phyloP scores from a whole-genome alignment of 2,329 filamentous ascomycete genomes.

The Sporothrix phasma region DNA sequence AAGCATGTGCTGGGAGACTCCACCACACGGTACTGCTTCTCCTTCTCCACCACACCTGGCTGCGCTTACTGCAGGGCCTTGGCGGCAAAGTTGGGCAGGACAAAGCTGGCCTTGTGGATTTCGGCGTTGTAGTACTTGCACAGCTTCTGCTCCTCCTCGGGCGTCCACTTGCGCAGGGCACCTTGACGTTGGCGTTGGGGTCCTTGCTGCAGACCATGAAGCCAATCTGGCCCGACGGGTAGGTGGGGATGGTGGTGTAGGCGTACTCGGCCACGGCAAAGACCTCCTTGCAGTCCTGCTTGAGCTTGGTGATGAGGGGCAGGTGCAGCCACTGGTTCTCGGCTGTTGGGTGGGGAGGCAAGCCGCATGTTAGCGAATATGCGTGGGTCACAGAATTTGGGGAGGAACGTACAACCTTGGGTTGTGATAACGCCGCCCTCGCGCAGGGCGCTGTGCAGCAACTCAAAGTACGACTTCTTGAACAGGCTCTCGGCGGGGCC shows the following conservation, averaged over 20 bases:
- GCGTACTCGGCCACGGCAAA: constrained; percentile 98
- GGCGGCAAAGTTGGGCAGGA: constrained; percentile 87
- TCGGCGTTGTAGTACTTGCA: constrained; percentile 97
- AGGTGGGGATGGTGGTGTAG: constrained; percentile 98
- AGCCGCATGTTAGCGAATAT: constrained; percentile 12
- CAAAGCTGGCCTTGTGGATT: constrained; percentile 89
- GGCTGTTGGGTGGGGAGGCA: constrained; percentile 43
- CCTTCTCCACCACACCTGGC: background rate
- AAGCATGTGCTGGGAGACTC: background rate
- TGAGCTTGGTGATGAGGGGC: constrained; percentile 83
- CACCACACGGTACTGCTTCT: background rate
- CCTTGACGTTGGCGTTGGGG: constrained; percentile 68
- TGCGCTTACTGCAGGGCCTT: constrained; percentile 53
- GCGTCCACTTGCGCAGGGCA: constrained; percentile 72
- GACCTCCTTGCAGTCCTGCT: constrained; percentile 92
- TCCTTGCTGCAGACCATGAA: constrained; percentile 99
- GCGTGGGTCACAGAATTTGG: constrained; percentile 15
- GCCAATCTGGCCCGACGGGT: constrained; percentile 96
- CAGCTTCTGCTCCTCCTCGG: constrained; percentile 83
- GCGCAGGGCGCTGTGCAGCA: constrained; percentile 78
- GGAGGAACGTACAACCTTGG: constrained; percentile 92
- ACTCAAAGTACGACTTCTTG: constrained; percentile 97
- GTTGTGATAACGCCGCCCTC: constrained; percentile 98
- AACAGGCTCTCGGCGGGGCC: constrained; percentile 93
- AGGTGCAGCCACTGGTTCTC: constrained; percentile 99